Evolutionary conservation across 2,329 filamentous ascomycete genomes (phyloP).

Genomic region (Macrophomina pseudophaseolina): DNA sequence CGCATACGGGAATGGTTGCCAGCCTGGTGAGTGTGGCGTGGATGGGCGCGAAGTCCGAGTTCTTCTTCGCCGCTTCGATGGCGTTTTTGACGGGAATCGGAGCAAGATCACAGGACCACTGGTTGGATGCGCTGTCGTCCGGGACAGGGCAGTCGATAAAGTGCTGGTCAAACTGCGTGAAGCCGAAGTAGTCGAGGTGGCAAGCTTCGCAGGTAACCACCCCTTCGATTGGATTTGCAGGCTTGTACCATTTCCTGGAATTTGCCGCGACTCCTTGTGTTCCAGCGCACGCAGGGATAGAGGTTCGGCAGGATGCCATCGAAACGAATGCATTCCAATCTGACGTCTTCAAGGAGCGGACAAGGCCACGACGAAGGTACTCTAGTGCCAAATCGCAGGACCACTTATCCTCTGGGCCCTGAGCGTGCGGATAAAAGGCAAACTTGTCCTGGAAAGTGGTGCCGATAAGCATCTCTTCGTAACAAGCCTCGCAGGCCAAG

Average conservation of each 20-base stretch:
- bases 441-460: not conserved
- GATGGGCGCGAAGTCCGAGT: not conserved
- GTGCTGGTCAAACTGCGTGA: slow-evolving; percentile 64
- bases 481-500: not conserved
- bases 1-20: slow-evolving; percentile 46
- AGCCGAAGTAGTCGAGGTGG: slow-evolving; percentile 66
- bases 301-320: slow-evolving; percentile 61
- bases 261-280: slow-evolving; percentile 67
- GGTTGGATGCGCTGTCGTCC: slow-evolving; percentile 60
- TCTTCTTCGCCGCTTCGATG: slow-evolving; percentile 52
- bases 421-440: not conserved
- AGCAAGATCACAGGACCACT: slow-evolving; percentile 65
- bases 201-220: slow-evolving; percentile 9
- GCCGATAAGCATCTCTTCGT: not conserved
- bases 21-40: slow-evolving; percentile 37
- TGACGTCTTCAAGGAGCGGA: not conserved
- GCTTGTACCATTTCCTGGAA: slow-evolving; percentile 60
- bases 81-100: slow-evolving; percentile 58
- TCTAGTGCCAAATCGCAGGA: not conserved
- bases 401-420: not conserved
- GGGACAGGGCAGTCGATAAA: slow-evolving; percentile 56
- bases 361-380: not conserved
- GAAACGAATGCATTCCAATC: slow-evolving; percentile 40
- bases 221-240: not conserved
- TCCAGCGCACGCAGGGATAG: slow-evolving; percentile 52